phyloP scores from a whole-genome alignment of 2,329 filamentous ascomycete genomes.

The Cladosporium sp. region DNA sequence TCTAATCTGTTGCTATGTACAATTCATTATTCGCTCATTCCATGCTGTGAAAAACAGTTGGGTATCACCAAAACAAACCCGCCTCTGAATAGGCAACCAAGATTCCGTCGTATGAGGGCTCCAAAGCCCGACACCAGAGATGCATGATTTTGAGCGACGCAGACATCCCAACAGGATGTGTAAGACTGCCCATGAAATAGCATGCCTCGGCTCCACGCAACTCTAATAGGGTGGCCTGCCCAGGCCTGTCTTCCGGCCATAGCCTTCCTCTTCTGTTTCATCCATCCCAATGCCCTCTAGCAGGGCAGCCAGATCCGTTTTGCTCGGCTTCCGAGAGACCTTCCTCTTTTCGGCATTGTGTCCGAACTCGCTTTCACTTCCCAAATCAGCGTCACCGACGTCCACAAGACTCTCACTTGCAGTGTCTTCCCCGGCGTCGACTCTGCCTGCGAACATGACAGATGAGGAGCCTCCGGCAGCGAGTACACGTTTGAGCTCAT shows the following conservation, averaged over 20 bases:
- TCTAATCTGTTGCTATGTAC: neutral
- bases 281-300: conserved; percentile 14
- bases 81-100: too few species aligned
- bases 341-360: conserved; percentile 1
- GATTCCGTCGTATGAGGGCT: neutral
- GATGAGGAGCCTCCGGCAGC: conserved; percentile 26
- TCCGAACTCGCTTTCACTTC: conserved; percentile 15
- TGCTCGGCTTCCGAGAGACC: conserved; percentile 9
- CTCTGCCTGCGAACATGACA: conserved; percentile 33
- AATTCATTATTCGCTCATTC: neutral
- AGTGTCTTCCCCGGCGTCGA: conserved; percentile 45
- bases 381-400: conserved; percentile 20
- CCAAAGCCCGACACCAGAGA: neutral
- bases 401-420: conserved; percentile 63
- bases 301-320: conserved; percentile 13
- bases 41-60: neutral
- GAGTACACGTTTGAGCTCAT: conserved; percentile 45
- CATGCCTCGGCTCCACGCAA: neutral
- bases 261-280: neutral
- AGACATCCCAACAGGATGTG: too few species aligned
- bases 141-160: too few species aligned
- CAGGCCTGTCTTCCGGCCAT: neutral
- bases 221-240: conserved; percentile 9
- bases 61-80: neutral
- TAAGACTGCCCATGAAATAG: too few species aligned